Base-by-base conservation (phyloP, 2,329 filamentous ascomycete genomes). In the Penicillium sp. region DNA sequence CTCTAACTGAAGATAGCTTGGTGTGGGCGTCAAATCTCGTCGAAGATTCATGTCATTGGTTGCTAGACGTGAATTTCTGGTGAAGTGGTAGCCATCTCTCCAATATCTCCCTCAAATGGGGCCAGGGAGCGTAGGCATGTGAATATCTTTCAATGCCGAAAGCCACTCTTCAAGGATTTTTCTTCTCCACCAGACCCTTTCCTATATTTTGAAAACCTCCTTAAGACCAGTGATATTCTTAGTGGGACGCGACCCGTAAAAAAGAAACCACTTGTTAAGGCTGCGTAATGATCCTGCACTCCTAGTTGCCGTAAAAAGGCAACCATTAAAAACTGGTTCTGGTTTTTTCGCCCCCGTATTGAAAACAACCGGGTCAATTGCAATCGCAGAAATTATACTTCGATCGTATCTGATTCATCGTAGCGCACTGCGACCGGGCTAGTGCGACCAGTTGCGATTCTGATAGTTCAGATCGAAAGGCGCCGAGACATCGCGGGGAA, bases 401-500 rank as follows among this genome's bases (percentile, higher is more conserved):
- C 43, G 44, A 58, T 56, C 45, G 40, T 48, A 48, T 51, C 45
- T 51, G 49, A 53, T 51, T 40, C 42, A 52, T 50, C 49, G 15
- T 42, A 52, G 46, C 44, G 47, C 29, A 34, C 51, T 49, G 48
- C 49, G 53, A 55, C 53, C 53, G 48, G 49, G 43, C 43, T 52
- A 48, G 35, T 46, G 43, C 39, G 35, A 50, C 52, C 48, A 50
- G 57, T 54, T 53, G 50, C 49, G 52, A 55, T 60, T 59, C 44
- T 48, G 53, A 57, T 53, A 53, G 57, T 53, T 56, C 55, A 58
- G 55, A 59, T 60, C 58, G 53, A 53, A 60, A 59, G 34, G 45
- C 46, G 43, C 45, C 31, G 51, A 59, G 31, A 48, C 43, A 38
- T 43, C 32, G 53, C 43, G 56, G 56, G 52, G 53, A 47, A 54